Evolutionary conservation across 768 basidiomycete genomes (phyloP).

Genomic region (Megacollybia marginata): DNA sequence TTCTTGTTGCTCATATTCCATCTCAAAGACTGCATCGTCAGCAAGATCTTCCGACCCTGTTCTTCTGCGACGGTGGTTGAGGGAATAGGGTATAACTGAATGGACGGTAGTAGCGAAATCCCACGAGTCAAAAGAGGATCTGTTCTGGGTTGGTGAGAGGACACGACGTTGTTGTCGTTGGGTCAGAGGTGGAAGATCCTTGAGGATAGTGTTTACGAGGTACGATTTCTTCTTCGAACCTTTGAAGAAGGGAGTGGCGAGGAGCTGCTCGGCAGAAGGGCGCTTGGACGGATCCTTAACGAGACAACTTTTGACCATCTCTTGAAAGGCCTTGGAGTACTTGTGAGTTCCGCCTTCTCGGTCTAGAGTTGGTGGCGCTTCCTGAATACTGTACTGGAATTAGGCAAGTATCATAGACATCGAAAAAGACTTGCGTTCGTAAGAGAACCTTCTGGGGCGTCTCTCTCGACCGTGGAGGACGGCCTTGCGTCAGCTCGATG

Average conservation of each 20-base stretch:
- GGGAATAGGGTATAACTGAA: constrained; percentile 18
- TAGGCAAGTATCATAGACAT: background rate
- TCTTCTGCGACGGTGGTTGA: background rate
- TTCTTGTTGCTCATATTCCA: constrained; percentile 16
- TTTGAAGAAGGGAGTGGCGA: constrained; percentile 75
- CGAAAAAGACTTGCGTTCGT: constrained; percentile 47
- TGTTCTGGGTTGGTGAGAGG: constrained; percentile 25
- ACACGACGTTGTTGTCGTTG: constrained; percentile 65
- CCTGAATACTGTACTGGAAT: constrained; percentile 48
- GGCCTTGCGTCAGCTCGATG: constrained; percentile 80
- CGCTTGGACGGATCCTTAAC: constrained; percentile 77
- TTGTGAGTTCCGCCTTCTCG: constrained; percentile 63
- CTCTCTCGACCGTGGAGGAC: constrained; percentile 77
- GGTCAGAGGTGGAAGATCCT: constrained; percentile 65
- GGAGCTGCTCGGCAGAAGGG: constrained; percentile 71
- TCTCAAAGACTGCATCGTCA: constrained; percentile 25
- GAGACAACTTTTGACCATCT: constrained; percentile 77
- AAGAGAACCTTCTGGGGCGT: constrained; percentile 67
- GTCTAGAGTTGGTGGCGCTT: constrained; percentile 71
- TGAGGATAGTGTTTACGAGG: constrained; percentile 70
- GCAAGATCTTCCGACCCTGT: constrained; percentile 5
- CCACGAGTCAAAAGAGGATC: constrained; percentile 70
- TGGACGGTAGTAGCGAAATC: constrained; percentile 55
- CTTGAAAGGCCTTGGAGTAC: constrained; percentile 78
- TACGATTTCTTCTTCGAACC: constrained; percentile 71